A percentile compares a stretch with the other conserved stretches of the same genome.
phyloP scores from a whole-genome alignment of 768 basidiomycete genomes.

The Mycena leptocephala region DNA sequence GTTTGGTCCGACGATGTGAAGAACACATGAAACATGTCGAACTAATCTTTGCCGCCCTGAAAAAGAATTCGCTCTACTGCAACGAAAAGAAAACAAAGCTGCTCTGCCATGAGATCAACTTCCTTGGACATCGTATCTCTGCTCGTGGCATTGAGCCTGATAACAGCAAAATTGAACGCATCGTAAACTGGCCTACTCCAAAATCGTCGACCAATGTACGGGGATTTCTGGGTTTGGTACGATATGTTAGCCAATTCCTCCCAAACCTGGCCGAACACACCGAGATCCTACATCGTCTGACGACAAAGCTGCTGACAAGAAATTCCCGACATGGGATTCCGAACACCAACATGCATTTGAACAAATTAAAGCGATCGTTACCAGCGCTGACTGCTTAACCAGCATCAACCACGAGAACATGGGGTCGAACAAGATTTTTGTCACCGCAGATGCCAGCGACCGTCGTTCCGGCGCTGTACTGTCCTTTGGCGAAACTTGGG shows the following conservation, averaged over 20 bases:
- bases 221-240: slow-evolving; percentile 49
- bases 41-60: slow-evolving; percentile 39
- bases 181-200: slow-evolving; percentile 51
- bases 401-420: slow-evolving; percentile 49
- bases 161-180: slow-evolving; percentile 43
- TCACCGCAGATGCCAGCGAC: slow-evolving; percentile 48
- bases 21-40: slow-evolving; percentile 49
- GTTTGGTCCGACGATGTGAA: slow-evolving; percentile 59
- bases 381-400: slow-evolving; percentile 40
- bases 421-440: slow-evolving; percentile 48
- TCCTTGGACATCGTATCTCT: slow-evolving; percentile 49
- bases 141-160: slow-evolving; percentile 41
- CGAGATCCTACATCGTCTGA: slow-evolving; percentile 40
- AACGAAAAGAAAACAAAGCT: slow-evolving; percentile 39
- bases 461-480: slow-evolving; percentile 45
- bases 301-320: slow-evolving; percentile 43
- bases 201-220: slow-evolving; percentile 45
- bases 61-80: slow-evolving; percentile 38
- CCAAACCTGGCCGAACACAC: slow-evolving; percentile 49
- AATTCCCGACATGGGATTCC: slow-evolving; percentile 46
- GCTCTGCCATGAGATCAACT: slow-evolving; percentile 18
- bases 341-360: slow-evolving; percentile 45
- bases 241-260: slow-evolving; percentile 48
- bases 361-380: slow-evolving; percentile 44
- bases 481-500: slow-evolving; percentile 42